A percentile compares a stretch with the other conserved stretches of the same genome.
Conservation (phyloP, 495 filamentous ascomycete species). For the Annulohypoxylon moriforme region DNA sequence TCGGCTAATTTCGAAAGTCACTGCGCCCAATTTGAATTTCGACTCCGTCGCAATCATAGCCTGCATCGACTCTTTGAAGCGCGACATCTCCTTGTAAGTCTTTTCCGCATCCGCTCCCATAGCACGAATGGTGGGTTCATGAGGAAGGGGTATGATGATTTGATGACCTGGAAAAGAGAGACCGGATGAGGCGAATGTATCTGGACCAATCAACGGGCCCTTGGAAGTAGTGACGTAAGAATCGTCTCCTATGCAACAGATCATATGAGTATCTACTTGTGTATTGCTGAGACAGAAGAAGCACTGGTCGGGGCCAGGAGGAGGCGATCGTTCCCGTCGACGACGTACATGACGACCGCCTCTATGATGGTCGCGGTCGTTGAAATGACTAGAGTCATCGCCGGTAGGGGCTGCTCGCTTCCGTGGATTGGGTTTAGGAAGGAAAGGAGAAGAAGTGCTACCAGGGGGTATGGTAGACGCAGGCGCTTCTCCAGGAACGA, state of each 20-base stretch:
- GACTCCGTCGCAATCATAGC: conserved; percentile 69
- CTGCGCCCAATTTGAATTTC: conserved; percentile 72
- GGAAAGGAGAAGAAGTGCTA: conserved; percentile 77
- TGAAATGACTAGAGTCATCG: conserved; percentile 59
- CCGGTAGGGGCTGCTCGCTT: conserved; percentile 70
- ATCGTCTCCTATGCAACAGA: conserved; percentile 85
- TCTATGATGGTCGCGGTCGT: conserved; percentile 63
- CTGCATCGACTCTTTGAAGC: conserved; percentile 78
- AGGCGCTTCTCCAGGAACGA: conserved; percentile 70
- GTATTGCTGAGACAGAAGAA: conserved; percentile 95
- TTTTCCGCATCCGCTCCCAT: conserved; percentile 72
- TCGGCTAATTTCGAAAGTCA: conserved; percentile 92
- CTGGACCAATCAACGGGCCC: conserved; percentile 78
- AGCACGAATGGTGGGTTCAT: conserved; percentile 62
- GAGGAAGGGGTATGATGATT: conserved; percentile 88
- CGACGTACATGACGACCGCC: conserved; percentile 67
- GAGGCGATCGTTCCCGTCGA: conserved; percentile 58
- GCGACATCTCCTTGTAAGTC: conserved; percentile 81
- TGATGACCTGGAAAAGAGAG: conserved; percentile 86
- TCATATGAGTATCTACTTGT: conserved; percentile 83
- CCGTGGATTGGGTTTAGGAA: conserved; percentile 49
- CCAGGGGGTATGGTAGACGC: conserved; percentile 69
- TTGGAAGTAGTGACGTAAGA: conserved; percentile 91
- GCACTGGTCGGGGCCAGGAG: conserved; percentile 80
- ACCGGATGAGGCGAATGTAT: conserved; percentile 67